Base-by-base conservation (phyloP, 495 filamentous ascomycete species). In the Aeminium ludgeri region DNA sequence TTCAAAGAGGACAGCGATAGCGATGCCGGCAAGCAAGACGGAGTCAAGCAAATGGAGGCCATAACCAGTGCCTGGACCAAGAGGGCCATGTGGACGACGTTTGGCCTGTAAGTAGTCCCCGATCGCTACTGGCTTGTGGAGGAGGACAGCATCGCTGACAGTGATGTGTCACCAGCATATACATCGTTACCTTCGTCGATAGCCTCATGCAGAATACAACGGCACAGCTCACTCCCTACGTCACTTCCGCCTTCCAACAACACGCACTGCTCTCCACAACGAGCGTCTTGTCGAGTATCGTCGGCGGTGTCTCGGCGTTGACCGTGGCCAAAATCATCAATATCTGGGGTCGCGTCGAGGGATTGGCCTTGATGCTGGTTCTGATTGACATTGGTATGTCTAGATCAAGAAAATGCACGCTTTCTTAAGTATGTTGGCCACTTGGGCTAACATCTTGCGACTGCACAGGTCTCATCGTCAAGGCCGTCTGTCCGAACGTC, bases 401-500 rank as follows among this genome's bases (percentile, higher is more conserved):
- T n/a, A n/a, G n/a, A n/a, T n/a, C n/a, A n/a, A n/a, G n/a, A n/a
- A n/a, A n/a, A n/a, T n/a, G n/a, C n/a, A n/a, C n/a, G n/a, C n/a
- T n/a, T n/a, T n/a, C n/a, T n/a, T n/a, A 34, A 34, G 31, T 12
- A 3, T 18, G 11, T 11, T 12, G 16, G 16, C 11, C 12, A 12
- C 11, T 13, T 25, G 4, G 4, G 8, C 8, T 25, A 25, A 25
- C 23, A 25, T 25, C 8, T 8, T 4, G 3, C 8, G 4, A 25
- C 8, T 25, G 4, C 4, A 19, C 25, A 12, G 40, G 40, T 6
- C 23, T 48, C 8, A 38, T 48, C 39, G 37, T 48, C 38, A 48
- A 42, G 45, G 45, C 45, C 12, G 45, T 12, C 8, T 48, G 45
- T 25, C 36, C 42, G 11, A 43, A 48, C 25, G 45, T 48, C 20